Base-by-base conservation (phyloP, 164 flowering plant genomes). In the Annona cherimola region DNA sequence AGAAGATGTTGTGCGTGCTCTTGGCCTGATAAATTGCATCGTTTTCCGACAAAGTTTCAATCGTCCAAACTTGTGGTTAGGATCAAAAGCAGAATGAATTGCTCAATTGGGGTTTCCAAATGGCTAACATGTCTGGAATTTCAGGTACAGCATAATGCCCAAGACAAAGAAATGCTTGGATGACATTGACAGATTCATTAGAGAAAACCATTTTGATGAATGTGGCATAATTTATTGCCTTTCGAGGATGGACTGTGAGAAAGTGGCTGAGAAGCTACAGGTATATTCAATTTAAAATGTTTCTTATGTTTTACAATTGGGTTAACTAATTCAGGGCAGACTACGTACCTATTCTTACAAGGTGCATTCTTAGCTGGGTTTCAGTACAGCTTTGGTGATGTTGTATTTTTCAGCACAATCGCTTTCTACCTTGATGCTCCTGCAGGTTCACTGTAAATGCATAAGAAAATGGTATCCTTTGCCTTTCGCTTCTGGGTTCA, bases 1-100 rank as follows among this genome's bases (percentile, higher is more conserved):
- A 75, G 99, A 93, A 79, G 98, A 96, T 81, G 99, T 96, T 76
- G 98, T 96, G 77, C 98, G 87, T 81, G 99, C 99, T 74, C 97
- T 96, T 75, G 97, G 97, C 74, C 97, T 96, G 69, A 85, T 79
- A 59, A 86, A 96, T 75, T 96, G 99, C 82, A 81, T 96, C 70
- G 78, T 96, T 70, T 96, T 93, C 68, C 88, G 89, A 44, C 99
- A 96, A 82, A 96, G 98, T 86, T 96, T 96, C 73, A 96, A 96
- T 74, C 92, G 99, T 41, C 93, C 95, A 67, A 96, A 96, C 83
- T 81, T 96, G 77, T 75, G 88, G 99, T 92, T 75, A 74, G 84
- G 75, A 7, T 71, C 35, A 8, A 62, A 71, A 7, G 70, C 57
- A 8, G 61, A 71, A 44, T 46, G 9, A n/a, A 66, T 42, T 69